Evolutionary conservation across 2,329 filamentous ascomycete genomes (phyloP), one percentile per base, ranked within the genome.

Genomic region (Nothophoma quercina): DNA sequence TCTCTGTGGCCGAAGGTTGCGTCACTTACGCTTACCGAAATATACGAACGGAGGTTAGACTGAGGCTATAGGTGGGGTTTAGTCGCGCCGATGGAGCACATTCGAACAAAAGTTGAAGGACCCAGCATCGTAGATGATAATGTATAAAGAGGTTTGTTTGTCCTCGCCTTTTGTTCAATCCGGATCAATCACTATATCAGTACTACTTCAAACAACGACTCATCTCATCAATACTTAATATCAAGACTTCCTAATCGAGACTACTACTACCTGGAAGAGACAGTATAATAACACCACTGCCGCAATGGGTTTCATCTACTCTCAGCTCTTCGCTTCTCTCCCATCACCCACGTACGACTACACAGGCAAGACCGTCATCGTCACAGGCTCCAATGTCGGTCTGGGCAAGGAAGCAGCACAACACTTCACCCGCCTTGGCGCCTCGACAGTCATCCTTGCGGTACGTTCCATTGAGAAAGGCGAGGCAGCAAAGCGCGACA

Each of bases 341-440:
- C 39, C 48, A 9, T 46, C 53, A 9, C 62, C 60, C 15, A 51
- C 38, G 2, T 46, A 38, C 13, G 35, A 55, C 48, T 63, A 54
- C 45, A 52, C 25, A 3, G 62, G 58, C n/a, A 70, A 78, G 47
- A 76, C 75, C 0, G 63, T 77, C 40, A 72, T 81, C 13, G 69
- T 81, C 7, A 82, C 70, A 3, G 72, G 72, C 22, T 48, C 59
- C 13, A 75, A 73, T 55, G 53, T 52, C 4, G 72, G 72, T 12
- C 51, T 75, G 0, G 72, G 73, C 29, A 62, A 66, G 19, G 64
- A 69, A 58, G 65, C 70, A 19, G 62, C 63, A 7, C 36, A 64
- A 7, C 65, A 72, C 39, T 66, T 70, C 39, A 62, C 64, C 18
- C 54, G 61, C 5, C 52, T 67, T 5, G 64, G 63, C 13, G 49